These are phyloP conservation scores for Sordariomycetes sp. DNA, from an alignment of 2,329 filamentous ascomycete species.

Conservation along the genomic window DNA sequence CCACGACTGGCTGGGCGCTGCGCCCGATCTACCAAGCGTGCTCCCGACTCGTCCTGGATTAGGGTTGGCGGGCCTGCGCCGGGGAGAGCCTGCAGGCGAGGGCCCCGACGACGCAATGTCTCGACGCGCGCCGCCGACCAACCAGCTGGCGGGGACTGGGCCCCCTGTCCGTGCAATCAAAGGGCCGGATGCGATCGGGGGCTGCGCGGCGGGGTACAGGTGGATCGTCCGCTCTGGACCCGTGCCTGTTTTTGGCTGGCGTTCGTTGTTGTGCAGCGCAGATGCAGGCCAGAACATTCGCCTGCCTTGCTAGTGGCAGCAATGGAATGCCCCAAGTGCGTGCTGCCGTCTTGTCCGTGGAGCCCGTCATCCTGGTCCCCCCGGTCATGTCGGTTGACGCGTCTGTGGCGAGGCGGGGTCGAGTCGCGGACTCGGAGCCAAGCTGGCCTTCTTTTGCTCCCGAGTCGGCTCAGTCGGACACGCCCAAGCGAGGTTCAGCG, in stretches of 20 bases:
- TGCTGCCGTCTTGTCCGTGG: neutral
- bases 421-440: neutral
- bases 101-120: slow-evolving; percentile 3
- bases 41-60: neutral
- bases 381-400: neutral
- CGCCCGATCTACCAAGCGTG: neutral
- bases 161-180: neutral
- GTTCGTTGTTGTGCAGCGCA: no score
- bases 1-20: neutral
- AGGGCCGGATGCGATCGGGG: neutral
- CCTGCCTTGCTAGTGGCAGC: neutral
- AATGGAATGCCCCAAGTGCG: neutral
- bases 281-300: neutral
- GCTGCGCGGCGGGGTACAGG: neutral
- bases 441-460: neutral
- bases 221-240: neutral
- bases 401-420: neutral
- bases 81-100: neutral
- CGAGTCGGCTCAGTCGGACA: neutral
- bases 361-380: neutral
- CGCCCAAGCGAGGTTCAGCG: no score
- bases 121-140: neutral
- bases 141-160: neutral
- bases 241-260: no score
- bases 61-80: neutral